Percentiles rank a stretch among this genome's conserved stretches.
These are phyloP conservation scores for Scheffersomyces segobiensis DNA, from an alignment of 1,139 yeast species.

Conservation along the genomic window DNA sequence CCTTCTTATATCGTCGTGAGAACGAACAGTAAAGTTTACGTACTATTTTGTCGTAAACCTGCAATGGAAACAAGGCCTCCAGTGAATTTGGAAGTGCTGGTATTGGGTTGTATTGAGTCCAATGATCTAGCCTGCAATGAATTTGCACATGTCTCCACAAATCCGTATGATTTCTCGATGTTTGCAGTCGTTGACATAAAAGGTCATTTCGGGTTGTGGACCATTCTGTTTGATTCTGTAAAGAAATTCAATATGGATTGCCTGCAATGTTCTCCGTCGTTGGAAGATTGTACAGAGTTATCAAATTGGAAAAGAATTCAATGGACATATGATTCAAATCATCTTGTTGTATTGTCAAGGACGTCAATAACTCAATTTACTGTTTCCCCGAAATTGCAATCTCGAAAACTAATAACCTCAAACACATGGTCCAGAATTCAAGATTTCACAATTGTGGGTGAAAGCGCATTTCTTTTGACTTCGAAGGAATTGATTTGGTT, in stretches of 20 bases:
- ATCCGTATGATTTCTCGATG: constrained; percentile 36
- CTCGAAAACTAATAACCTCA: constrained; percentile 44
- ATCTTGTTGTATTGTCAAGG: constrained; percentile 46
- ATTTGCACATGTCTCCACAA: constrained; percentile 49
- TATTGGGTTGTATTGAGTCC: constrained; percentile 23
- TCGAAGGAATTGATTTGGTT: constrained; percentile 62
- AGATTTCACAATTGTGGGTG: constrained; percentile 37
- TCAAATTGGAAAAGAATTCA: constrained; percentile 56
- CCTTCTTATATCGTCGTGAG: constrained; percentile 27
- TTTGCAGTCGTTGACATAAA: constrained; percentile 50
- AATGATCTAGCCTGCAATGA: constrained; percentile 26
- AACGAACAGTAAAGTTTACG: constrained; percentile 25
- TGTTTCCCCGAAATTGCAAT: constrained; percentile 18
- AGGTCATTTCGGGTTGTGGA: constrained; percentile 53
- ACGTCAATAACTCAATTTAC: constrained; percentile 39
- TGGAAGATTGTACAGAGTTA: constrained; percentile 48
- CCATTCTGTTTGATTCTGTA: constrained; percentile 12
- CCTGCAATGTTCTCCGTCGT: constrained; percentile 14
- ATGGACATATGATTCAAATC: constrained; percentile 40
- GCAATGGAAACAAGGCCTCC: constrained; percentile 4
- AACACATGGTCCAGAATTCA: constrained; percentile 58
- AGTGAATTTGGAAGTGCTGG: constrained; percentile 13
- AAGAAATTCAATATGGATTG: neutral
- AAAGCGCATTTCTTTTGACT: constrained; percentile 50
- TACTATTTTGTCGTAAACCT: constrained; percentile 20